phyloP scores from a whole-genome alignment of 2,329 filamentous ascomycete genomes.

The Colletotrichum plurivorum region DNA sequence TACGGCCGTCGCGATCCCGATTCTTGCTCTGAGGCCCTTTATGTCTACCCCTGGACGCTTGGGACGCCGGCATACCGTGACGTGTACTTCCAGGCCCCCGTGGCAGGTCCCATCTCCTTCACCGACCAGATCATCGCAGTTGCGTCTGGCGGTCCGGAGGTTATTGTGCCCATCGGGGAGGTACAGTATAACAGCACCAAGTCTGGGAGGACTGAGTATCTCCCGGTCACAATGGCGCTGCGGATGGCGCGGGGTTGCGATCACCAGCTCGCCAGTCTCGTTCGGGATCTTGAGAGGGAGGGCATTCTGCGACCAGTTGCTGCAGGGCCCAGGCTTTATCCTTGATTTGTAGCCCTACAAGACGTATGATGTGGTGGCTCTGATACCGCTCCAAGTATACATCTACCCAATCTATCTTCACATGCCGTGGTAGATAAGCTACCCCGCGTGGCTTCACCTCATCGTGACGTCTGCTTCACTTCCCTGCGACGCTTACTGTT shows the following conservation, averaged over 20 bases:
- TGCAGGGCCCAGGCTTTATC: background rate
- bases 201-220: conserved; percentile 9
- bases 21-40: conserved; percentile 38
- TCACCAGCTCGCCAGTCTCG: conserved; percentile 20
- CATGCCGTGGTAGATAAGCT: background rate
- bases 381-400: no score
- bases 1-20: conserved; percentile 35
- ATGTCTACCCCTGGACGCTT: conserved; percentile 28
- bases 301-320: conserved; percentile 9
- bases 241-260: conserved; percentile 37
- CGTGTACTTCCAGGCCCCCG: conserved; percentile 13
- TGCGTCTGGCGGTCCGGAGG: conserved; percentile 7
- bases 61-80: conserved; percentile 34
- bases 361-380: no score
- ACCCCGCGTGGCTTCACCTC: background rate
- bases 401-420: background rate
- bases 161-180: conserved; percentile 19
- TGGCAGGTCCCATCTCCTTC: conserved; percentile 20
- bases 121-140: conserved; percentile 6
- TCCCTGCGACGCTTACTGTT: no score
- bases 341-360: background rate
- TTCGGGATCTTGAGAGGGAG: conserved; percentile 17
- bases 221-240: conserved; percentile 21
- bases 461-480: background rate
- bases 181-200: conserved; percentile 20